Conservation (phyloP, 345 rosid genomes). For the Boechera retrofracta region DNA sequence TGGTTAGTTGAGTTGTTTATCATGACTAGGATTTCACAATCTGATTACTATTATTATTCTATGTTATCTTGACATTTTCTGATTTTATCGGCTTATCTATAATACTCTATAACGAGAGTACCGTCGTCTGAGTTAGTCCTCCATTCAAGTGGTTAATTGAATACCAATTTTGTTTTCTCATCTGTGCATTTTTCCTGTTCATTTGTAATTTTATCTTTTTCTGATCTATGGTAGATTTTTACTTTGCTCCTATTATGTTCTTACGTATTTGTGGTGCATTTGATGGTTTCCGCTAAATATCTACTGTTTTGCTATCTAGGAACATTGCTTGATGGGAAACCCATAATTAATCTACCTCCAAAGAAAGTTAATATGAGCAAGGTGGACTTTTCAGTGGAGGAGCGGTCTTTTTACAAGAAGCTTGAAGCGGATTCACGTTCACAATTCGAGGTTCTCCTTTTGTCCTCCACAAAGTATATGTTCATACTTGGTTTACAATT, state of each 20-base stretch:
- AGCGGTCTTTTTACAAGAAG: constrained; percentile 79
- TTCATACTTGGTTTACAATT: constrained; percentile 13
- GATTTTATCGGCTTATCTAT: constrained; percentile 1
- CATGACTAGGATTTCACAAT: constrained; percentile 3
- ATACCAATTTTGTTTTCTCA: background rate
- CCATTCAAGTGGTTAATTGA: background rate
- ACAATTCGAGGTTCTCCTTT: constrained; percentile 72
- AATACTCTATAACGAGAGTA: constrained; percentile 10
- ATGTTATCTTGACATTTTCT: constrained; percentile 29
- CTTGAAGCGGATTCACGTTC: constrained; percentile 85
- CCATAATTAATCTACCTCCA: constrained; percentile 84
- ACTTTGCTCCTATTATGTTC: background rate
- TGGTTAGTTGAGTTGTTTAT: constrained; percentile 38
- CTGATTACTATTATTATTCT: constrained; percentile 38
- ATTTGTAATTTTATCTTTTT: constrained; percentile 2
- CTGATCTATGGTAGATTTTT: constrained; percentile 1
- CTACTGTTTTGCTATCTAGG: constrained; percentile 53
- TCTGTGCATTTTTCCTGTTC: constrained; percentile 13
- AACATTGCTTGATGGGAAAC: constrained; percentile 84
- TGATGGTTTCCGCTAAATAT: constrained; percentile 40
- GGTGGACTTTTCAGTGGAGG: constrained; percentile 83
- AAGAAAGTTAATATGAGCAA: constrained; percentile 64
- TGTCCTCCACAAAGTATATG: constrained; percentile 8
- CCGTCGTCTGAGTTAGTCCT: constrained; percentile 18
- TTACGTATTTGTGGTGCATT: constrained; percentile 11